These are phyloP conservation scores for Oryza nivara DNA, from an alignment of 176 grass and related monocot species.

Conservation along the genomic window DNA sequence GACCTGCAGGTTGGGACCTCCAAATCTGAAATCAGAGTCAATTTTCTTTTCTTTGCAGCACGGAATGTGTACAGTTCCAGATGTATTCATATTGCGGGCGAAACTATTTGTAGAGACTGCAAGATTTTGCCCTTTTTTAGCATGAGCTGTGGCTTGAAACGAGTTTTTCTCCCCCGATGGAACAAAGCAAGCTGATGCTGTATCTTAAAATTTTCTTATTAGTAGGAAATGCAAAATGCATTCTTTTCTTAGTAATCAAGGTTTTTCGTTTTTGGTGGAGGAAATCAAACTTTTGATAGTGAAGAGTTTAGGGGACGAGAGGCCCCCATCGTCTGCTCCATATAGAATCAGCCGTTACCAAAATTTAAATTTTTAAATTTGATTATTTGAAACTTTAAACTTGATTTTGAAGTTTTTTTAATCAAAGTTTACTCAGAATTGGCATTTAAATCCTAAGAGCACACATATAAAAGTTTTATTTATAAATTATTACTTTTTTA, in stretches of 20 bases:
- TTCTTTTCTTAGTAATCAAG: not conserved
- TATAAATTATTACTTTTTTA: too few species aligned
- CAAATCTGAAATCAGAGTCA: not conserved
- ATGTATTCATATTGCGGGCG: constrained; percentile 25
- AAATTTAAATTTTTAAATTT: too few species aligned
- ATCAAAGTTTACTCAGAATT: too few species aligned
- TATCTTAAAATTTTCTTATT: not conserved
- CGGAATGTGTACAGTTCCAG: constrained; percentile 11
- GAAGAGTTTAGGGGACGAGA: not conserved
- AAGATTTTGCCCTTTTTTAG: constrained; percentile 18
- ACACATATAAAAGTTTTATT: too few species aligned
- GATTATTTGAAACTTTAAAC: too few species aligned
- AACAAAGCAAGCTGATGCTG: not conserved
- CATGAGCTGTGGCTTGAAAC: constrained; percentile 29
- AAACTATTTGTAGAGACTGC: not conserved
- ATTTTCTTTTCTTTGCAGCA: constrained; percentile 15
- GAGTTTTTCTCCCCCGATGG: not conserved
- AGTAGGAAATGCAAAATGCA: not conserved
- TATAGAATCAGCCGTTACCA: too few species aligned
- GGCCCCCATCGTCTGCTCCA: too few species aligned
- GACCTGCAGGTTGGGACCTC: not conserved
- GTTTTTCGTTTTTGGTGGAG: not conserved
- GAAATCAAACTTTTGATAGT: not conserved
- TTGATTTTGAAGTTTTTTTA: too few species aligned
- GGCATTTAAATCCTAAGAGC: too few species aligned